phyloP scores from a whole-genome alignment of 345 rosid species.

The Xanthoceras sorbifolium region DNA sequence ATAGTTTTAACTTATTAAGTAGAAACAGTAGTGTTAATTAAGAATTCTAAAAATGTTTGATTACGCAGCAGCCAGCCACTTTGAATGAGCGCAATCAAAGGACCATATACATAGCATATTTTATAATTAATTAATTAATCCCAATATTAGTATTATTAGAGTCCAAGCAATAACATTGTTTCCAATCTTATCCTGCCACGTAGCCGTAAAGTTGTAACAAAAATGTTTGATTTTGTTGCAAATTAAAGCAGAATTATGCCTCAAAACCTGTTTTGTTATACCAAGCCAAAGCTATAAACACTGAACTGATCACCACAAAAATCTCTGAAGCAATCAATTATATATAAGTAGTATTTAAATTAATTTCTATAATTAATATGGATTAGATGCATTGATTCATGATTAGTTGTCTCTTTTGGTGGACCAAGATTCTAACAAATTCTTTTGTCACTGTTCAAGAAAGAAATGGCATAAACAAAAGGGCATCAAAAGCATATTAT shows the following conservation, averaged over 20 bases:
- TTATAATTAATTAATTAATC: not conserved
- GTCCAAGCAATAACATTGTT: not conserved
- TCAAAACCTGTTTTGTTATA: not conserved
- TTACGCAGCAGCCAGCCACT: not conserved
- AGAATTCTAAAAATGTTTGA: not conserved
- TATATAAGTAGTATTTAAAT: too few relatives aligned
- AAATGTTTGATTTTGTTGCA: not conserved
- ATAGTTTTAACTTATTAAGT: not conserved
- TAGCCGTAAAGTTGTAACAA: not conserved
- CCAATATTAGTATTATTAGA: not conserved
- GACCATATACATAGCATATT: not conserved
- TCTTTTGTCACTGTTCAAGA: not conserved
- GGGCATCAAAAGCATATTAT: not conserved
- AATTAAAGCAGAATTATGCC: not conserved
- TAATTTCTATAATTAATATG: too few relatives aligned
- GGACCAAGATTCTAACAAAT: conserved; percentile 9
- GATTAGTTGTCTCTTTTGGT: not conserved
- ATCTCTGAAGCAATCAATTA: not conserved
- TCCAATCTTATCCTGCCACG: conserved; percentile 6
- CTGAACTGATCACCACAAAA: not conserved
- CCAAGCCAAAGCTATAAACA: not conserved
- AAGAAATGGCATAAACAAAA: not conserved
- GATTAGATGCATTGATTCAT: not conserved
- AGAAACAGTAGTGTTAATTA: not conserved
- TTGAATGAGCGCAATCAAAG: conserved; percentile 7